Evolutionary conservation across 164 flowering plant genomes (phyloP), one percentile per base, ranked within the genome.

Genomic region (Echeveria elegans): DNA sequence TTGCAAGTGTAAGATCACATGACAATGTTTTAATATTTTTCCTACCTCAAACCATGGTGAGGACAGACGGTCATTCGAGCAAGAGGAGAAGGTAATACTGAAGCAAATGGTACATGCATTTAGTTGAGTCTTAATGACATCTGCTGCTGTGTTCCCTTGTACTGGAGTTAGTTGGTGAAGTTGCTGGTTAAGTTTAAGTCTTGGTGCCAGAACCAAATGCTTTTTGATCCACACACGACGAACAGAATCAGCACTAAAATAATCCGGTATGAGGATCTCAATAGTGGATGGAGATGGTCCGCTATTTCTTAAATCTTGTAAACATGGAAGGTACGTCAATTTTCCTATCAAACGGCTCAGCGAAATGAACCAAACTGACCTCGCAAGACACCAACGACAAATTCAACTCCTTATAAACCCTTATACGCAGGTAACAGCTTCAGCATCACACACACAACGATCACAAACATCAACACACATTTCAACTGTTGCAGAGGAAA

Each of bases 241-340:
- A 56, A 11, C 61, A 0, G 32, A 56, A 56, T 12, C 61, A 16
- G 16, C 61, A 12, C 19, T 6, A 56, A 56, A 56, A 56, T 56
- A 56, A 56, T 56, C 61, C 15, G 18, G 61, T 56, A 56, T 56
- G 32, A 56, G 61, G 31, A n/a, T n/a, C n/a, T n/a, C n/a, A n/a
- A n/a, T 56, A 16, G 14, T 32, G 4, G 19, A 56, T 0, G 1
- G 28, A 29, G 34, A 28, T 56, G 61, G 23, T 56, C n/a, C n/a
- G n/a, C 29, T 24, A 12, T 24, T 24, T 28, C 19, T 56, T 29
- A 56, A 56, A 26, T 56, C 32, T 56, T 11, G 19, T 26, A 56
- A 14, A 56, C 32, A 26, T 28, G 34, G 32, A 56, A 56, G 61
- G 31, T 56, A 16, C 18, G 18, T 26, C n/a, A 15, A 28, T 56